phyloP scores from a whole-genome alignment of 2,329 filamentous ascomycete species.

The Colletotrichum neosansevieriae region DNA sequence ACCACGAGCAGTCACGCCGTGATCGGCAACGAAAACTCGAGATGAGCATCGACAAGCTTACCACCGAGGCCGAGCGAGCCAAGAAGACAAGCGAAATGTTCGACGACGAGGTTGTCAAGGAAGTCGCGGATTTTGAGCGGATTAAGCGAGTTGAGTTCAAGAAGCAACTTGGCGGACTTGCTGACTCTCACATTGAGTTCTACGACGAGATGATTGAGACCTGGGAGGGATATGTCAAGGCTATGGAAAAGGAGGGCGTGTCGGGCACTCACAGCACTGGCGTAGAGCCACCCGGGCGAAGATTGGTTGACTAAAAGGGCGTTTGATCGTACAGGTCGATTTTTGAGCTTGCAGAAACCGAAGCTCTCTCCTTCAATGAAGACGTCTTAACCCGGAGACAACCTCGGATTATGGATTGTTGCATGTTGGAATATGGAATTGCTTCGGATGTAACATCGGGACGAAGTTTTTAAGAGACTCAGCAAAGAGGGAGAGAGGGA shows the following conservation, averaged over 20 bases:
- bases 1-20: slow-evolving; percentile 90
- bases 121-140: slow-evolving; percentile 93
- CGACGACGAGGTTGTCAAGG: slow-evolving; percentile 94
- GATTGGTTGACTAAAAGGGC: slow-evolving; percentile 25
- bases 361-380: background rate
- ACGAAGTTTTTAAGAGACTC: slow-evolving; percentile 1
- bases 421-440: slow-evolving; percentile 17
- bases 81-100: slow-evolving; percentile 92
- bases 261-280: slow-evolving; percentile 33
- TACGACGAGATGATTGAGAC: slow-evolving; percentile 83
- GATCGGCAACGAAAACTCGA: slow-evolving; percentile 92
- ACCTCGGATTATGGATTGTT: slow-evolving; percentile 10
- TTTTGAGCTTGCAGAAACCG: slow-evolving; percentile 5
- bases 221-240: slow-evolving; percentile 91
- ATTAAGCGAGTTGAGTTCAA: slow-evolving; percentile 97
- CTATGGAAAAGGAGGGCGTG: slow-evolving; percentile 80
- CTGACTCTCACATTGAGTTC: slow-evolving; percentile 88
- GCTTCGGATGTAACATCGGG: slow-evolving; percentile 14
- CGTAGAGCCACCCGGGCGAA: slow-evolving; percentile 38
- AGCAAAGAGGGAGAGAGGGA: background rate
- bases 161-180: slow-evolving; percentile 83
- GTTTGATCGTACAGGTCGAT: background rate
- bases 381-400: background rate
- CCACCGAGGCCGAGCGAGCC: slow-evolving; percentile 87
- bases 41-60: slow-evolving; percentile 91